Evolutionary conservation across 2,329 filamentous ascomycete species (phyloP).

Genomic region (Uncinocarpus reesii): DNA sequence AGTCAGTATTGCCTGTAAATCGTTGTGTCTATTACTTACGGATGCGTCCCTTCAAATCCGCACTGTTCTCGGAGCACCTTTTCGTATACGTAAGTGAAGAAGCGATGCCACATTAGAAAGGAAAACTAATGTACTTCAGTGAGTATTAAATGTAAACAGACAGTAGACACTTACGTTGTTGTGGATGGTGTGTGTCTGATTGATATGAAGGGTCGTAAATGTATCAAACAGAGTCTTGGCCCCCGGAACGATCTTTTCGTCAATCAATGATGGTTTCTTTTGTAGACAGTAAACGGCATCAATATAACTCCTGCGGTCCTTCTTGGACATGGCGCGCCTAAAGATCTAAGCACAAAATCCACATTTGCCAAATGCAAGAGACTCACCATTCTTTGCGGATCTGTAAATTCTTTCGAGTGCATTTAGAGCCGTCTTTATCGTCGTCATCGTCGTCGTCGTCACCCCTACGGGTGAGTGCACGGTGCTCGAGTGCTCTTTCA

Average conservation of each 20-base stretch:
- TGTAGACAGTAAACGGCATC: constrained; percentile 18
- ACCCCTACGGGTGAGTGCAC: background rate
- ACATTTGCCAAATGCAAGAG: background rate
- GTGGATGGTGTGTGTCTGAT: constrained; percentile 15
- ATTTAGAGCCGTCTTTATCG: background rate
- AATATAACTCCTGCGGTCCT: constrained; percentile 17
- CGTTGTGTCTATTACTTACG: constrained; percentile 19
- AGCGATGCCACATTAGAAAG: constrained; percentile 32
- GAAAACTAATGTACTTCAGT: constrained; percentile 1
- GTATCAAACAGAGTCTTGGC: constrained; percentile 18
- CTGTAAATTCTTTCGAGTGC: constrained; percentile 12
- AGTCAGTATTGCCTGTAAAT: background rate
- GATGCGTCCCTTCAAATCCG: constrained; percentile 31
- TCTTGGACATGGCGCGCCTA: constrained; percentile 16
- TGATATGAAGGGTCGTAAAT: constrained; percentile 17
- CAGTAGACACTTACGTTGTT: constrained; percentile 13
- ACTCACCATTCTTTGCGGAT: constrained; percentile 17
- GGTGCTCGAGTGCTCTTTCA: constrained; percentile 5
- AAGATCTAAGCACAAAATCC: background rate
- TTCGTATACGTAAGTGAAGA: constrained; percentile 31
- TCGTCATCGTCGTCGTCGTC: background rate
- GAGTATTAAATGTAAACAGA: background rate
- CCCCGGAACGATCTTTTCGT: constrained; percentile 14
- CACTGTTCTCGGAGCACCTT: constrained; percentile 33
- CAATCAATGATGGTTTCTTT: constrained; percentile 12